phyloP scores from a whole-genome alignment of 2,329 filamentous ascomycete genomes.

The Aspergillus awamori region DNA sequence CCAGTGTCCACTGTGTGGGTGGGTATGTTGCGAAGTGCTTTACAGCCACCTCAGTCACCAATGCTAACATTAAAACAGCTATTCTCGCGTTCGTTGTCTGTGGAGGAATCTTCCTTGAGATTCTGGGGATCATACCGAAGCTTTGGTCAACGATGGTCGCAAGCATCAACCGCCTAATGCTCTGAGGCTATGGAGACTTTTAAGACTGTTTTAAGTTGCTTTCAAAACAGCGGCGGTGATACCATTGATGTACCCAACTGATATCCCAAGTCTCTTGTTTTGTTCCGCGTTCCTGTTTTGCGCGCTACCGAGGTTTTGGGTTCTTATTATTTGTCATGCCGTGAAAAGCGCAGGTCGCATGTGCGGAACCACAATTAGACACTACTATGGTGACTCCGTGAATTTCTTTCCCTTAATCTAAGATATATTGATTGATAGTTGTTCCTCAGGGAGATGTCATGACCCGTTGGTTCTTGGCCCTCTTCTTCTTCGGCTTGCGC shows the following conservation, averaged over 20 bases:
- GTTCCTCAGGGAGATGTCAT: background rate
- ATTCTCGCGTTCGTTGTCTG: conserved; percentile 65
- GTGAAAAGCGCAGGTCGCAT: background rate
- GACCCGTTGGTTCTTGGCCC: background rate
- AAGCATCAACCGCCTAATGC: conserved; percentile 29
- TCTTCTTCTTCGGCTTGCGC: conserved; percentile 4
- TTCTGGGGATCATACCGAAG: conserved; percentile 50
- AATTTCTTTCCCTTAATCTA: background rate
- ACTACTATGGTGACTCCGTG: background rate
- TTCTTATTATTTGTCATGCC: background rate
- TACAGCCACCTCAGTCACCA: background rate
- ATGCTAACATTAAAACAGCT: conserved; percentile 45
- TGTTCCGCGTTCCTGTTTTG: background rate
- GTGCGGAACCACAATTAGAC: background rate
- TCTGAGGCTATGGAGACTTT: conserved; percentile 18
- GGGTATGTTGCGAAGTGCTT: conserved; percentile 51
- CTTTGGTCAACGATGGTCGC: conserved; percentile 41
- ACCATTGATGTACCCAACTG: background rate
- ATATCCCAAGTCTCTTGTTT: background rate
- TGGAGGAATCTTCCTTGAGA: conserved; percentile 62
- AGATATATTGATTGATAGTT: background rate
- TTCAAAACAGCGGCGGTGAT: background rate
- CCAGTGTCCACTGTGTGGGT: conserved; percentile 62
- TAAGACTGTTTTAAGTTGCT: background rate
- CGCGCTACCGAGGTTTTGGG: background rate